Percentiles rank a stretch among this genome's conserved stretches.
Conservation (phyloP, 768 basidiomycete genomes). For the Myochromella boudieri region DNA sequence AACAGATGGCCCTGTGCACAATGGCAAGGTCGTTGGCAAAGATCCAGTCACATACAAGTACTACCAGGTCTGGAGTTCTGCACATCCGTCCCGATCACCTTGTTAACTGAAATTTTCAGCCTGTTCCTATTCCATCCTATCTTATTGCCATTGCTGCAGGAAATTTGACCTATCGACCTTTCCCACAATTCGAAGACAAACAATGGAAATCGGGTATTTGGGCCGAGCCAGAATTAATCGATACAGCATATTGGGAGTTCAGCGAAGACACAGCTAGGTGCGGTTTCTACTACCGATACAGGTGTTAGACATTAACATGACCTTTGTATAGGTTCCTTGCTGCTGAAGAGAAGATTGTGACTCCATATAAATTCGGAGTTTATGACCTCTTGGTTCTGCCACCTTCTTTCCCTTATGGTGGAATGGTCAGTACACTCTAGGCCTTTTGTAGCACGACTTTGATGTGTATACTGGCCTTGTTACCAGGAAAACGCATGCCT, state of each 20-base stretch:
- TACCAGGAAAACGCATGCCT: slow-evolving; percentile 87
- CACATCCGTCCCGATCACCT: not conserved
- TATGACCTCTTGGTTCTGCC: slow-evolving; percentile 91
- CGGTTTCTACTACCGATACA: not conserved
- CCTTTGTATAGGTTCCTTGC: slow-evolving; percentile 59
- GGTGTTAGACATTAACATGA: not conserved
- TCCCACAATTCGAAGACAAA: slow-evolving; percentile 57
- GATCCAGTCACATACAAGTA: slow-evolving; percentile 77
- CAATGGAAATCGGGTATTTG: slow-evolving; percentile 86
- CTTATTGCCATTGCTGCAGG: slow-evolving; percentile 91
- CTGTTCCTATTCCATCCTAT: slow-evolving; percentile 85
- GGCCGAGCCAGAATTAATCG: slow-evolving; percentile 85
- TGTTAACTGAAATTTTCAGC: slow-evolving; percentile 38
- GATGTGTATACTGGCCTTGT: not conserved
- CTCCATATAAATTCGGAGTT: slow-evolving; percentile 79
- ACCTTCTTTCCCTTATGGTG: slow-evolving; percentile 91
- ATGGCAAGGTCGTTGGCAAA: slow-evolving; percentile 70
- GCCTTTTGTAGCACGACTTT: not conserved
- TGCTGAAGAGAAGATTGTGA: slow-evolving; percentile 72
- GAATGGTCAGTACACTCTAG: slow-evolving; percentile 57
- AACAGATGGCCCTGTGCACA: slow-evolving; percentile 65
- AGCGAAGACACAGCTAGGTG: slow-evolving; percentile 80
- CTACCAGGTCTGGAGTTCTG: slow-evolving; percentile 55
- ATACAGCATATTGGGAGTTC: slow-evolving; percentile 84
- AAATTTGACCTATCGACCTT: slow-evolving; percentile 72